Percentiles rank a stretch among this genome's conserved stretches.
Conservation (phyloP, 306 rosid species). For the Styphnolobium japonicum region DNA sequence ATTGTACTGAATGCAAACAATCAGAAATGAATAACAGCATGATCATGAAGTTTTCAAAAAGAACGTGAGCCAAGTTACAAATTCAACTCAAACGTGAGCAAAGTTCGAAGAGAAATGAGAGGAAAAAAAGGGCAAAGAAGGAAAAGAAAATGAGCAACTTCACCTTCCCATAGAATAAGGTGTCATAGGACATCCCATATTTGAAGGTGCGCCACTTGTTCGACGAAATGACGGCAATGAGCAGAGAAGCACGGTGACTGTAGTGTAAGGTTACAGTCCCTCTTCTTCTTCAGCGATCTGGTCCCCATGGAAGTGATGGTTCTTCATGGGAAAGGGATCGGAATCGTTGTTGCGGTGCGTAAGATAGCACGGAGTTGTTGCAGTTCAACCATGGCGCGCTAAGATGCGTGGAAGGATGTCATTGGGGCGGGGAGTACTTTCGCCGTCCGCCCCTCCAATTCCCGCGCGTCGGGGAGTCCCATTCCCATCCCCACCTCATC, state of each 20-base stretch:
- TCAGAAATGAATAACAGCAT: neutral
- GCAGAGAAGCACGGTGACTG: constrained; percentile 29
- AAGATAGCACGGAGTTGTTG: neutral
- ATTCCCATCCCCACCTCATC: no score
- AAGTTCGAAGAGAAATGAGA: no score
- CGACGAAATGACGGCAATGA: constrained; percentile 45
- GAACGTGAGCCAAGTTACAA: neutral
- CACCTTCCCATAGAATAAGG: constrained; percentile 65
- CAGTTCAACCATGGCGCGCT: neutral
- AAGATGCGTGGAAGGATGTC: no score
- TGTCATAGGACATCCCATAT: constrained; percentile 28
- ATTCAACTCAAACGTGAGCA: no score
- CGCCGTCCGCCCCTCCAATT: no score
- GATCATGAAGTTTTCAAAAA: no score
- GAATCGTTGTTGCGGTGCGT: neutral
- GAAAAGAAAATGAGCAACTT: neutral
- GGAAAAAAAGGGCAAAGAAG: neutral
- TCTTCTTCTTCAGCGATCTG: constrained; percentile 38
- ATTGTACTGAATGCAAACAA: neutral
- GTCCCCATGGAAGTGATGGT: constrained; percentile 41
- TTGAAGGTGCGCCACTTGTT: constrained; percentile 28
- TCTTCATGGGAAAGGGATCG: neutral
- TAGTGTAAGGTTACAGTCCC: no score
- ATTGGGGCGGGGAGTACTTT: no score
- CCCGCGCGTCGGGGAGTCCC: no score